Conservation (phyloP, 257 asterid species). For the Scutellaria baicalensis region DNA sequence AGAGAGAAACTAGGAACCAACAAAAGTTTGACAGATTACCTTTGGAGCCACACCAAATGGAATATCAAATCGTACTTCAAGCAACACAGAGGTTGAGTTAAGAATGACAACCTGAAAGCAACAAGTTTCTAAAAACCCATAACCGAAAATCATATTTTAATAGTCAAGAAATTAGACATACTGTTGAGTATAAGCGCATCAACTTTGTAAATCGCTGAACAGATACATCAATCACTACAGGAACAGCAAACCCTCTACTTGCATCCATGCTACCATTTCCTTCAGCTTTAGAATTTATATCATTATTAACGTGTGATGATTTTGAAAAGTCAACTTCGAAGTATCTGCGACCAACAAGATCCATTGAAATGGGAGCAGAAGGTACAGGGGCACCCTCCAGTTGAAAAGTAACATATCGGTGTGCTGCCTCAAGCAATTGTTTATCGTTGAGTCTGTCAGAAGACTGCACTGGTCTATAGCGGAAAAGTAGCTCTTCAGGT, state of each 20-base stretch:
- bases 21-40: conserved; percentile 38
- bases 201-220: conserved; percentile 74
- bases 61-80: conserved; percentile 92
- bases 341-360: conserved; percentile 90
- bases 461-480: conserved; percentile 52
- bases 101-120: conserved; percentile 73
- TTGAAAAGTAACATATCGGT: conserved; percentile 69
- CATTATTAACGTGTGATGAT: conserved; percentile 40
- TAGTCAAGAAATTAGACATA: conserved; percentile 28
- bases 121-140: conserved; percentile 16
- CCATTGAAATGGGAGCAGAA: conserved; percentile 88
- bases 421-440: conserved; percentile 60
- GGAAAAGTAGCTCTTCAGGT: conserved; percentile 62
- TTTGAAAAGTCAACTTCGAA: conserved; percentile 83
- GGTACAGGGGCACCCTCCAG: conserved; percentile 81
- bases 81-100: conserved; percentile 69
- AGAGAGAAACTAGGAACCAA: conserved; percentile 7
- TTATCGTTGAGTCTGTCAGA: conserved; percentile 60
- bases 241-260: conserved; percentile 62
- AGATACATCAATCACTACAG: conserved; percentile 94
- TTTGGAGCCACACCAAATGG: conserved; percentile 93
- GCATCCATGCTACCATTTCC: conserved; percentile 35
- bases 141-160: conserved; percentile 5
- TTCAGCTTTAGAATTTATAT: conserved; percentile 31
- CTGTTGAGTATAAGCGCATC: conserved; percentile 83